phyloP scores from a whole-genome alignment of 1,139 yeast species.

The Nakaseomyces uthaithaninus region DNA sequence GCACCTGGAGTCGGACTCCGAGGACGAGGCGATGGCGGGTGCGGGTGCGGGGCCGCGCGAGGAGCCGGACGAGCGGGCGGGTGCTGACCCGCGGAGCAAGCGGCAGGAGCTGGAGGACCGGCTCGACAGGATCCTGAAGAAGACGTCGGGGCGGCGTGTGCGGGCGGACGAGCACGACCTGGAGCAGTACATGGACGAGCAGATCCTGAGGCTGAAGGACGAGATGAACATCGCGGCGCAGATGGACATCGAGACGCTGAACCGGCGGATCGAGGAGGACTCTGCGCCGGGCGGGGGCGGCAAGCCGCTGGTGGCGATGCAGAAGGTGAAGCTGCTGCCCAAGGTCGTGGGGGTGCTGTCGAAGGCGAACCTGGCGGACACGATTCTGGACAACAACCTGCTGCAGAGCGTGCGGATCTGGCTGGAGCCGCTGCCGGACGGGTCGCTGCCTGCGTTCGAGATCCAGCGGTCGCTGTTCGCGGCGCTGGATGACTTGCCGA shows the following conservation, averaged over 20 bases:
- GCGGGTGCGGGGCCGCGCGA: no score
- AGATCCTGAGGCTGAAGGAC: conserved; percentile 70
- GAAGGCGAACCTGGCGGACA: conserved; percentile 80
- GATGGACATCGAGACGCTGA: conserved; percentile 77
- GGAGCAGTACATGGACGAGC: conserved; percentile 91
- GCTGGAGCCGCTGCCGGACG: conserved; percentile 98
- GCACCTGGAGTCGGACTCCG: conserved; percentile 11
- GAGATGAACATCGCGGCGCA: conserved; percentile 92
- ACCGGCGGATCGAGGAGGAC: conserved; percentile 35
- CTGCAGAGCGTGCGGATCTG: conserved; percentile 91
- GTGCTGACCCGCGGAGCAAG: conserved; percentile 8
- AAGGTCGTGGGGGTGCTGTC: conserved; percentile 70
- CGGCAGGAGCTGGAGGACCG: conserved; percentile 72
- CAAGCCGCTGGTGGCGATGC: conserved; percentile 56
- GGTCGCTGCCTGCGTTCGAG: conserved; percentile 92
- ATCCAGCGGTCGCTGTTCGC: conserved; percentile 81
- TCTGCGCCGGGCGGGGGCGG: conserved; percentile 15
- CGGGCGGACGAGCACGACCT: conserved; percentile 83
- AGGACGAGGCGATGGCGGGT: conserved; percentile 15
- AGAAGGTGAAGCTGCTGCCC: conserved; percentile 72
- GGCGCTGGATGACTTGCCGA: conserved; percentile 71
- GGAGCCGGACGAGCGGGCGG: neutral
- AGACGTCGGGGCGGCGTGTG: conserved; percentile 47
- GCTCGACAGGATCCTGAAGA: conserved; percentile 68
- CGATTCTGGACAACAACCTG: conserved; percentile 87